phyloP scores from a whole-genome alignment of 305 asterid species.

The Fraxinus platypoda region DNA sequence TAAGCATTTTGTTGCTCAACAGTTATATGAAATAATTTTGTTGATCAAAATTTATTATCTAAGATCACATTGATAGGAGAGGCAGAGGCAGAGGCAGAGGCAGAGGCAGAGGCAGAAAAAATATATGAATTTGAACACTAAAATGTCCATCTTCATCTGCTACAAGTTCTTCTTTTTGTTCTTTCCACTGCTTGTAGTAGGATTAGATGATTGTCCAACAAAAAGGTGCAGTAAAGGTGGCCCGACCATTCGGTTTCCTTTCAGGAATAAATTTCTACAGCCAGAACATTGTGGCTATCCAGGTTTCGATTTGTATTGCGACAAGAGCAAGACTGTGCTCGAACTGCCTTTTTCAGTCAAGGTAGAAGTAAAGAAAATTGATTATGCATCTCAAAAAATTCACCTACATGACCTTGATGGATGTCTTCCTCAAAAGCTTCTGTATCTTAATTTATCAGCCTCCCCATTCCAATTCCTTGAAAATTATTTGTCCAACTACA shows the following conservation, averaged over 20 bases:
- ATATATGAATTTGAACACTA: background rate
- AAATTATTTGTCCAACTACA: no score
- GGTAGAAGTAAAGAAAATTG: constrained; percentile 1
- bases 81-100: background rate
- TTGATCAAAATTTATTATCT: background rate
- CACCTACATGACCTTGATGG: background rate
- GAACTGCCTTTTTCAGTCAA: constrained; percentile 9
- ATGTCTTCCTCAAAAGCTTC: constrained; percentile 11
- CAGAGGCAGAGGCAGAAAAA: background rate
- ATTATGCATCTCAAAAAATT: constrained; percentile 19
- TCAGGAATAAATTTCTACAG: constrained; percentile 16
- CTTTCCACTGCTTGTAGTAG: constrained; percentile 11
- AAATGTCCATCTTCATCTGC: background rate
- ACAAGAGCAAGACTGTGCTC: constrained; percentile 19
- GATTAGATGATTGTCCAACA: constrained; percentile 15
- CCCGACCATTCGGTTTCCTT: constrained; percentile 26
- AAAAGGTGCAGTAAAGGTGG: constrained; percentile 24
- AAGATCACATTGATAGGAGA: background rate
- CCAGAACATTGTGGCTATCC: constrained; percentile 33
- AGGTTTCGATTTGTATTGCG: constrained; percentile 35
- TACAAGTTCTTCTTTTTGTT: background rate
- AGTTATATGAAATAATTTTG: background rate
- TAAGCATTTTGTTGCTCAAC: background rate
- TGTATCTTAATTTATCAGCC: background rate
- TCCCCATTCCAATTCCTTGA: background rate